Evolutionary conservation across 2,329 filamentous ascomycete genomes (phyloP), one percentile per base, ranked within the genome.

Genomic region (Aspergillus proliferans): DNA sequence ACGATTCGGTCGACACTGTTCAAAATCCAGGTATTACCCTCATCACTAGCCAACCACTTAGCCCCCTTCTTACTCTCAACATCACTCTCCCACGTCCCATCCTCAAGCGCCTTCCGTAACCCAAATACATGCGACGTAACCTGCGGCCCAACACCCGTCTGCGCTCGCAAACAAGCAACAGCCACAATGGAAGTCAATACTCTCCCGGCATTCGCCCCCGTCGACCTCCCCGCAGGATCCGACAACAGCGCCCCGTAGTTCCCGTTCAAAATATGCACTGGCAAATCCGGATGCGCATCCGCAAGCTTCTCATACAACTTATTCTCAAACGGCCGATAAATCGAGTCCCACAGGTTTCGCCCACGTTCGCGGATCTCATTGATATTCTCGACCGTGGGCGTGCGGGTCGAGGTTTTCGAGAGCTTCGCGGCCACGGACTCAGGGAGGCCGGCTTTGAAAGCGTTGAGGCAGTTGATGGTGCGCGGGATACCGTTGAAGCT

Each of bases 121-220:
- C 88, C 88, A 71, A 90, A 92, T 0, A 93, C 77, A 68, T 94
- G 88, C 56, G 84, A 88, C 15, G 86, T 71, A 10, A 94, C 87
- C 74, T 93, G 88, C 1, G 88, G 88, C 0, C 83, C 88, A 0
- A 93, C 88, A 0, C 88, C 88, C 8, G 85, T 87, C 75, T 93
- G 88, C 41, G 88, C 80, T 3, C 88, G 72, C 65, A 94, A 66
- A 60, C 87, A 90, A 4, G 87, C 77, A 26, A 94, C 78, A 0
- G 86, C 88, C 4, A 90, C 76, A 10, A 93, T 68, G 47, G 81
- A 86, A 0, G 88, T 93, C 53, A 89, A 70, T 0, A 87, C 78
- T 1, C 88, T 71, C 0, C 88, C 88, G 0, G 87, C 79, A 15
- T 76, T 78, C 0, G 70, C 74, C 19, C 76, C 63, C 0, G 75